phyloP scores from a whole-genome alignment of 441 rosid species.

The Corymbia calophylla region DNA sequence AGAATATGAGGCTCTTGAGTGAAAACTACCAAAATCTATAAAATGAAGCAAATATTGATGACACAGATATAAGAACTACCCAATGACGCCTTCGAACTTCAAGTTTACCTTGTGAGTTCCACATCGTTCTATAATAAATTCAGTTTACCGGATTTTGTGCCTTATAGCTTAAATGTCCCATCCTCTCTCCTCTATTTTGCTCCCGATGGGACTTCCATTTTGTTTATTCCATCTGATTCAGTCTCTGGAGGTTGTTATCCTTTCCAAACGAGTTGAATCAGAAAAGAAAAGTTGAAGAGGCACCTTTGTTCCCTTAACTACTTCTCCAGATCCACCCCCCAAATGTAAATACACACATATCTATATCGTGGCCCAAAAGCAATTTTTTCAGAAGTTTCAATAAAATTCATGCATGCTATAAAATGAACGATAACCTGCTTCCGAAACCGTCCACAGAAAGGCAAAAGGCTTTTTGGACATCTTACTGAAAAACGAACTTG shows the following conservation, averaged over 20 bases:
- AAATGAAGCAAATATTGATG: neutral
- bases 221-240: neutral
- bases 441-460: neutral
- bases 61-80: neutral
- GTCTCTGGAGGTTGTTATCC: neutral
- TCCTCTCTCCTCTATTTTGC: neutral
- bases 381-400: neutral
- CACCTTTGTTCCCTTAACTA: neutral
- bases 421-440: neutral
- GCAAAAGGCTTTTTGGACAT: neutral
- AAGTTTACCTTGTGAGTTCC: neutral
- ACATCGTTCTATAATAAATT: neutral
- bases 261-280: neutral
- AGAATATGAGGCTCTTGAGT: neutral
- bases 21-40: neutral
- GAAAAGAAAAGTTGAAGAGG: neutral
- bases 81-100: neutral
- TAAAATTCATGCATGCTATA: neutral
- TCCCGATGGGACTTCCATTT: neutral
- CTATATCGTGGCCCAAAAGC: neutral
- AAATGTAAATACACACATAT: neutral
- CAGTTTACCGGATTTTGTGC: neutral
- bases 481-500: neutral
- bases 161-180: neutral
- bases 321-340: neutral